Base-by-base conservation (phyloP, 345 rosid species). In the Trapa bicornis region DNA sequence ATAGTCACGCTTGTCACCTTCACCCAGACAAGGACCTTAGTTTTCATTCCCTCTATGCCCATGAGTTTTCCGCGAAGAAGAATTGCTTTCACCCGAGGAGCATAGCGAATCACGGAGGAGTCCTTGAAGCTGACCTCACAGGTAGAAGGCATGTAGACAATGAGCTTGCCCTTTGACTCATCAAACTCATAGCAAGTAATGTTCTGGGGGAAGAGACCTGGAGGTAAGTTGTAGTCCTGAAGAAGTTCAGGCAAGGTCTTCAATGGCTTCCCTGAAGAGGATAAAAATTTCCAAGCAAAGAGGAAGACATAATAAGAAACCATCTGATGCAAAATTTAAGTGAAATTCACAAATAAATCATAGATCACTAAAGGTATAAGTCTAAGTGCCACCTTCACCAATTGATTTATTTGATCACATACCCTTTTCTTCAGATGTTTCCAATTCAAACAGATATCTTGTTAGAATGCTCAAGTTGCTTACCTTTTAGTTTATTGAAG, bases 401-500 rank as follows among this genome's bases (percentile, higher is more conserved):
- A 45, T 12, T 45, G 47, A 6, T 45, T 7, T 45, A 13, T 45
- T 45, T 13, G 33, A n/a, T 54, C 60, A 54, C 35, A 22, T 54
- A 54, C 6, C 17, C 35, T 5, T 22, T 22, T 0, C 11, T 3
- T 54, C 33, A 54, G 33, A 54, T n/a, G 60, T 54, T 45, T 45
- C 22, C 35, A n/a, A 33, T 54, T 54, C 35, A 54, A 5, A 54
- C 4, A 54, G 33, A 54, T 10, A 22, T n/a, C 10, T 5, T n/a
- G 5, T 39, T 41, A 41, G 11, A 45, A 45, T 7, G 7, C 11
- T 45, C 11, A 45, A 22, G 60, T 22, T 58, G 63, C 63, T 10
- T 72, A 92, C 96, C 98, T 88, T 89, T 92, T 67, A 92, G 87
- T 83, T 88, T 92, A 90, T 87, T 91, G 84, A 94, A 90, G 68